phyloP scores from a whole-genome alignment of 2,329 filamentous ascomycete species.

The Didymella segeticola region DNA sequence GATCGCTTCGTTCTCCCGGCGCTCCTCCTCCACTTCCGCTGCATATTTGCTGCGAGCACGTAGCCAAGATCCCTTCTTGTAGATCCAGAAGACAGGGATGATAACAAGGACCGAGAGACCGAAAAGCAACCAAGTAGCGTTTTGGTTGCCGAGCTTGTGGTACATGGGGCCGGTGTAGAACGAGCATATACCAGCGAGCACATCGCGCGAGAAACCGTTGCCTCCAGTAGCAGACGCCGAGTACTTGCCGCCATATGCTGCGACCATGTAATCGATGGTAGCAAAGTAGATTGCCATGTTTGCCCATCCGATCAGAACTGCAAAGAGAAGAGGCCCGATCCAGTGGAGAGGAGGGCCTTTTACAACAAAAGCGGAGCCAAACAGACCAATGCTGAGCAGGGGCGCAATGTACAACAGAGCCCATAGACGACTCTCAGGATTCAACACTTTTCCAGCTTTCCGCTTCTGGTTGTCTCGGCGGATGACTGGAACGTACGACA shows the following conservation, averaged over 20 bases:
- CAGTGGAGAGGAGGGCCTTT: slow-evolving; percentile 68
- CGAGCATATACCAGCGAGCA: slow-evolving; percentile 74
- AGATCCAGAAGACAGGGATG: slow-evolving; percentile 63
- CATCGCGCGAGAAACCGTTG: slow-evolving; percentile 76
- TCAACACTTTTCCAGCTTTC: slow-evolving; percentile 55
- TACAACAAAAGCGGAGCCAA: slow-evolving; percentile 68
- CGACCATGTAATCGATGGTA: slow-evolving; percentile 80
- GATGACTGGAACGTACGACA: slow-evolving; percentile 62
- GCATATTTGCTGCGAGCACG: slow-evolving; percentile 48
- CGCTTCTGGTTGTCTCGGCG: slow-evolving; percentile 54
- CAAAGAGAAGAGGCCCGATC: slow-evolving; percentile 62
- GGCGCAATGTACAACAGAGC: slow-evolving; percentile 68
- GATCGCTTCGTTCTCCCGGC: slow-evolving; percentile 20
- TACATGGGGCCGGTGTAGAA: slow-evolving; percentile 55
- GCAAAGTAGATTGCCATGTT: slow-evolving; percentile 76
- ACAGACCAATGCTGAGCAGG: slow-evolving; percentile 68
- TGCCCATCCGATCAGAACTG: slow-evolving; percentile 67
- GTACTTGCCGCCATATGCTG: slow-evolving; percentile 71
- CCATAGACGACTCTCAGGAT: slow-evolving; percentile 70
- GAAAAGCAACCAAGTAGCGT: slow-evolving; percentile 54
- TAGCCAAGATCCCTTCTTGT: slow-evolving; percentile 61
- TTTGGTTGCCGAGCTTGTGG: slow-evolving; percentile 33
- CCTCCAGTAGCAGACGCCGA: slow-evolving; percentile 78
- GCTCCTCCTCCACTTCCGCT: slow-evolving; percentile 29
- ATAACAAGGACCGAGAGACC: slow-evolving; percentile 57